Evolutionary conservation across 495 filamentous ascomycete genomes (phyloP).

Genomic region (Podospora appendiculata): DNA sequence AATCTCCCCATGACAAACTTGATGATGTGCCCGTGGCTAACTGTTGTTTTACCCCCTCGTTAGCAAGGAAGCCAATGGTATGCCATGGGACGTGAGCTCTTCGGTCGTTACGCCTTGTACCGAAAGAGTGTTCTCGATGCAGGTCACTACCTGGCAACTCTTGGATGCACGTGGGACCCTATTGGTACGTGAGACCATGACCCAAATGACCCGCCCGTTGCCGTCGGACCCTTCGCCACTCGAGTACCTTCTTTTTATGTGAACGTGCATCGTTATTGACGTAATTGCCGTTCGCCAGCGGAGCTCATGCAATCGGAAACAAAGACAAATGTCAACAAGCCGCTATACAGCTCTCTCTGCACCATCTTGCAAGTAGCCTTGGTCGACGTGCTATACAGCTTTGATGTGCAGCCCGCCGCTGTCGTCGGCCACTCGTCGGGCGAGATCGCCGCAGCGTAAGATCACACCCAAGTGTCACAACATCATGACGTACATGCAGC

Average conservation of each 20-base stretch:
- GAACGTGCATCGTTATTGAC: too few relatives aligned
- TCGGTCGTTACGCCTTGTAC: neutral
- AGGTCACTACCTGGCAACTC: neutral
- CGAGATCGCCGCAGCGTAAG: conserved; percentile 40
- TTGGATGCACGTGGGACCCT: conserved; percentile 25
- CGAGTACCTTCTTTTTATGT: too few relatives aligned
- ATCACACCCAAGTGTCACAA: neutral
- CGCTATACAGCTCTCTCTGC: conserved; percentile 23
- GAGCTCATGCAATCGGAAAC: neutral
- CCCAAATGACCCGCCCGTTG: neutral
- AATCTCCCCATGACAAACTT: neutral
- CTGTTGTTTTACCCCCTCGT: neutral
- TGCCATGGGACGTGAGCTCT: conserved; percentile 15
- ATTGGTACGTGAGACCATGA: conserved; percentile 1
- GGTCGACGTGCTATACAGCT: conserved; percentile 38
- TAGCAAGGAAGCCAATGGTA: conserved; percentile 1
- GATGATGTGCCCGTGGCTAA: neutral
- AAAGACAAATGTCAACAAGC: neutral
- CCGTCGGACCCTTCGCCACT: too few relatives aligned
- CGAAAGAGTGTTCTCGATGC: neutral
- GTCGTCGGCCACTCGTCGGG: conserved; percentile 55
- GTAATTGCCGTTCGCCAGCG: neutral
- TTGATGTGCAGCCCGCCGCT: conserved; percentile 35
- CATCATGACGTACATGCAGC: too few relatives aligned
- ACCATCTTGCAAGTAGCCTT: conserved; percentile 42